These are phyloP conservation scores for Trypanosoma theileri DNA, from an alignment of 208 protist genomes.

Conservation along the genomic window DNA sequence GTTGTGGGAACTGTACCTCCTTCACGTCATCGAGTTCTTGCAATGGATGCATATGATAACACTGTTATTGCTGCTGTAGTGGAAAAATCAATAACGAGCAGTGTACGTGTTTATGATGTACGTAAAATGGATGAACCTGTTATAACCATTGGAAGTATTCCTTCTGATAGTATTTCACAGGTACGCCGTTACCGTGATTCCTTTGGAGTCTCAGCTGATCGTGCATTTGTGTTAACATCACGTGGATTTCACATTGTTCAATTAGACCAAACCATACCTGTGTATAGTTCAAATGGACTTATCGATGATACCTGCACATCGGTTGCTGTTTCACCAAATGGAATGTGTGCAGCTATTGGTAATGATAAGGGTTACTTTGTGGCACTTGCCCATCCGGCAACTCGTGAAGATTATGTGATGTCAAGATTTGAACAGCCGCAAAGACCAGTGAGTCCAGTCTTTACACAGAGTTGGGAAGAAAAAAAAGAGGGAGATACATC, in stretches of 20 bases:
- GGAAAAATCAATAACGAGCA: conserved; percentile 63
- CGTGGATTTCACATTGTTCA: conserved; percentile 79
- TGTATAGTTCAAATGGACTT: conserved; percentile 57
- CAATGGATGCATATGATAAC: conserved; percentile 80
- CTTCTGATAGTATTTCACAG: conserved; percentile 63
- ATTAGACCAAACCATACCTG: conserved; percentile 61
- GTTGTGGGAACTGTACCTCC: conserved; percentile 41
- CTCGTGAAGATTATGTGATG: conserved; percentile 76
- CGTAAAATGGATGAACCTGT: conserved; percentile 65
- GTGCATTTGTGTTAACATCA: conserved; percentile 70
- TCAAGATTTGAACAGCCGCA: conserved; percentile 64
- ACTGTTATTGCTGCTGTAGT: conserved; percentile 69
- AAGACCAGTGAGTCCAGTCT: conserved; percentile 48
- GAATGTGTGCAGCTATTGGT: conserved; percentile 81
- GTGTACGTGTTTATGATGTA: conserved; percentile 84
- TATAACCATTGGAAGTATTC: conserved; percentile 61
- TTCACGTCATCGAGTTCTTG: conserved; percentile 67
- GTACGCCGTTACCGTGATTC: conserved; percentile 77
- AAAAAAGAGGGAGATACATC: conserved; percentile 45
- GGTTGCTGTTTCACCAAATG: conserved; percentile 70
- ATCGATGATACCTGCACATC: conserved; percentile 62
- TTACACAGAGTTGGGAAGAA: conserved; percentile 70
- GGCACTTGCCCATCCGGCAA: conserved; percentile 71
- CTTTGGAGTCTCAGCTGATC: conserved; percentile 51
- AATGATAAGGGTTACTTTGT: conserved; percentile 87